A percentile compares a stretch with the other conserved stretches of the same genome.
Conservation (phyloP, 2,329 filamentous ascomycete genomes). For the Pseudogymnoascus sp. region DNA sequence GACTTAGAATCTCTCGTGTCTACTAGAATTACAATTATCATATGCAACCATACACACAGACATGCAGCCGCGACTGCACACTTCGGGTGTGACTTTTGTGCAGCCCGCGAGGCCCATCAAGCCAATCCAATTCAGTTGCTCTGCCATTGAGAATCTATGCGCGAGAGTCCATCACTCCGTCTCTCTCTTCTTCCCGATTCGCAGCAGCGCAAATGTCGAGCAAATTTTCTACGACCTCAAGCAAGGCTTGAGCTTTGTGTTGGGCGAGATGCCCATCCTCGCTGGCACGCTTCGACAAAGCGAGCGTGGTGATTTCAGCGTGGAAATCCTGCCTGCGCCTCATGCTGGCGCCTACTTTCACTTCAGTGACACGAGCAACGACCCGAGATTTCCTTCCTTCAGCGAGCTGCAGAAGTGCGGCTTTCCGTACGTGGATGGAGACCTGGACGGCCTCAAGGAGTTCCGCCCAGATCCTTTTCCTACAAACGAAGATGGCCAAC, state of each 20-base stretch:
- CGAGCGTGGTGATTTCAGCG: not conserved
- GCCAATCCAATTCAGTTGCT: not conserved
- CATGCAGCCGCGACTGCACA: not conserved
- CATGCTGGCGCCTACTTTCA: slow-evolving; percentile 1
- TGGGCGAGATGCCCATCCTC: not conserved
- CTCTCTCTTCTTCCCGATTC: not conserved
- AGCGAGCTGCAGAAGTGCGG: not conserved
- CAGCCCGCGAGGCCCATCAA: not conserved
- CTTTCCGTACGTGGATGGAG: slow-evolving; percentile 2
- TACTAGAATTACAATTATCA: not conserved
- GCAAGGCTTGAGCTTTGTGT: not conserved
- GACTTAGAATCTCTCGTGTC: not conserved
- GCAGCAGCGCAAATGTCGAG: not conserved
- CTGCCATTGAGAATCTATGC: slow-evolving; percentile 1
- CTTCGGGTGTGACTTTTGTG: not conserved
- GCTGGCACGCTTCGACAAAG: not conserved
- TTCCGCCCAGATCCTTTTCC: not conserved
- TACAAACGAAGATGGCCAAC: not conserved
- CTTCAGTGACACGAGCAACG: not conserved
- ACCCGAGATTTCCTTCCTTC: not conserved
- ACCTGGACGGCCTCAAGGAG: not conserved
- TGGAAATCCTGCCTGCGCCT: not conserved
- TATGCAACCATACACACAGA: not conserved
- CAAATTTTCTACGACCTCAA: not conserved
- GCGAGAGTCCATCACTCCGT: slow-evolving; percentile 6